Evolutionary conservation across 2,329 filamentous ascomycete genomes (phyloP).

Genomic region (Ophiostoma fasciatum): DNA sequence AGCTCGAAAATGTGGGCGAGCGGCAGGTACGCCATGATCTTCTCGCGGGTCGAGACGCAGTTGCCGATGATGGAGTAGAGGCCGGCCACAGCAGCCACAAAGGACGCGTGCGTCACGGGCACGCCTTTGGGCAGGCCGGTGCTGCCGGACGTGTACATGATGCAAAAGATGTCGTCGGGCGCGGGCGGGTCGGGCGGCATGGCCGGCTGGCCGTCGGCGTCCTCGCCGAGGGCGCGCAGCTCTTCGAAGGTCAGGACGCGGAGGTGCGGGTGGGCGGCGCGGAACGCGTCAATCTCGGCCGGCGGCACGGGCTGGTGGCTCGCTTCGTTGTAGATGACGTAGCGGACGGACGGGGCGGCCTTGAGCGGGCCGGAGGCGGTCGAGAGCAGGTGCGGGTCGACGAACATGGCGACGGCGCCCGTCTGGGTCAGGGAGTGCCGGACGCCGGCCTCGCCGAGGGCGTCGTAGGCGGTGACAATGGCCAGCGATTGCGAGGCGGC

Average conservation of each 20-base stretch:
- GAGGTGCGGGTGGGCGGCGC: constrained; percentile 38
- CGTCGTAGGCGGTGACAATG: constrained; percentile 92
- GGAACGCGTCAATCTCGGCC: constrained; percentile 39
- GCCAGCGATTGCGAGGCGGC: constrained; percentile 74
- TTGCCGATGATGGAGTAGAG: constrained; percentile 64
- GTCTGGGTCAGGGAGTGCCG: constrained; percentile 78
- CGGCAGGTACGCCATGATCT: constrained; percentile 78
- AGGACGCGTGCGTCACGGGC: constrained; percentile 63
- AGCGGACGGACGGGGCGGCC: constrained; percentile 39
- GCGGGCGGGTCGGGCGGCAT: constrained; percentile 53
- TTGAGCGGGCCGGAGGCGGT: constrained; percentile 42
- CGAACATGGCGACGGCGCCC: constrained; percentile 66
- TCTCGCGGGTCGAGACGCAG: constrained; percentile 63
- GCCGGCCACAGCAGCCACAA: constrained; percentile 73
- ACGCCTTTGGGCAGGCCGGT: constrained; percentile 85
- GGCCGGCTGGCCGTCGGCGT: constrained; percentile 51
- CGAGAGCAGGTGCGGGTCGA: constrained; percentile 64
- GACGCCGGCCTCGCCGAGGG: constrained; percentile 69
- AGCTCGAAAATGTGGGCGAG: constrained; percentile 95
- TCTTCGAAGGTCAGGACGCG: constrained; percentile 40
- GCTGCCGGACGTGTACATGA: constrained; percentile 79
- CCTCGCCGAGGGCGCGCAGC: constrained; percentile 42
- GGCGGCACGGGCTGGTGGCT: constrained; percentile 35
- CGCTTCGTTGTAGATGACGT: constrained; percentile 47
- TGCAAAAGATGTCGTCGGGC: constrained; percentile 66